Evolutionary conservation across 1,284 basidiomycete species (phyloP), one percentile per base, ranked within the genome.

Genomic region (Papiliotrema flavescens): DNA sequence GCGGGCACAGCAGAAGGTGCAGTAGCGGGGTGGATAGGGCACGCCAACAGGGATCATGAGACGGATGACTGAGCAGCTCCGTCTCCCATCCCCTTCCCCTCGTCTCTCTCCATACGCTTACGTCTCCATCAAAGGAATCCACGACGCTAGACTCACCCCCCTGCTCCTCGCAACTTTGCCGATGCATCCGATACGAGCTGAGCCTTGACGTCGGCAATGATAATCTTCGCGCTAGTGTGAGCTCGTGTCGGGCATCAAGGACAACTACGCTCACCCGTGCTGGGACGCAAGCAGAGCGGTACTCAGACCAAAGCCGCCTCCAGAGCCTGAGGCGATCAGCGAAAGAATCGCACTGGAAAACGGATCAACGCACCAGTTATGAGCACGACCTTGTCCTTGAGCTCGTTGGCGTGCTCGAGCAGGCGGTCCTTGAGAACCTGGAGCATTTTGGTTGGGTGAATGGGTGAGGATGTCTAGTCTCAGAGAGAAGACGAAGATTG

Each of bases 151-250:
- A 23, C 36, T 39, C 47, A 49, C 47, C 47, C 47, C 37, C 35
- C 47, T 8, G 49, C 49, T n/a, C 17, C 28, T 24, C 49, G 37
- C 20, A 50, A 19, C 20, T 50, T 14, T 37, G 49, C 22, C 6
- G 48, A 24, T 13, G 47, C 42, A 49, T 47, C n/a, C 5, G 43
- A 14, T 7, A 43, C 53, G 9, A 56, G 19, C n/a, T 37, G 36
- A 4, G 52, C 37, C 32, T 59, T 59, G 8, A 62, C 48, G 42
- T 66, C 64, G 17, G 57, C 62, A 15, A 64, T 45, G 32, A 66
- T 48, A 15, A 66, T 57, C 23, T 54, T 53, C 7, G 62, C 62
- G 7, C 62, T 63, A 20, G 17, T 5, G 3, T 32, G 15, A 42
- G 34, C 23, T 32, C 11, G 28, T 5, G 11, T 6, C 5, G 28